phyloP scores from a whole-genome alignment of 2,329 filamentous ascomycete genomes.

The Oidium heveae region DNA sequence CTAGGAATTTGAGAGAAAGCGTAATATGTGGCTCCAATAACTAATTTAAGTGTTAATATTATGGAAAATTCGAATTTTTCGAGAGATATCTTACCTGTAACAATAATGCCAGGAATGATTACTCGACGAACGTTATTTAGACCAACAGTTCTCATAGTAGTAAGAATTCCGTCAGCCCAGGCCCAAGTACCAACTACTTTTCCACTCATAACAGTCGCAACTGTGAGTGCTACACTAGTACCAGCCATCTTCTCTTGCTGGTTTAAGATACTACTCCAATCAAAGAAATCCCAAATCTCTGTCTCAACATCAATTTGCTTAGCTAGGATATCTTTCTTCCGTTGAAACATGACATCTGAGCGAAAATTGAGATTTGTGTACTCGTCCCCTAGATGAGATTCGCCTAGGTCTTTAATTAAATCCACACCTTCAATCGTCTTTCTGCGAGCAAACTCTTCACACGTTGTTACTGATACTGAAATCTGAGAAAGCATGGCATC shows the following conservation, averaged over 20 bases:
- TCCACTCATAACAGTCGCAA: conserved; percentile 64
- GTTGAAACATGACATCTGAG: conserved; percentile 80
- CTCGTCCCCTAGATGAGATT: conserved; percentile 70
- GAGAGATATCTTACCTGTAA: conserved; percentile 40
- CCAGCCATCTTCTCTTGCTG: conserved; percentile 85
- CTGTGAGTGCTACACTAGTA: conserved; percentile 80
- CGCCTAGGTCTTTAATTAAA: conserved; percentile 65
- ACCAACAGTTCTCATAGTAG: conserved; percentile 56
- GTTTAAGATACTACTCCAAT: conserved; percentile 59
- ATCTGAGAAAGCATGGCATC: conserved; percentile 79
- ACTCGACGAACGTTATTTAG: conserved; percentile 59
- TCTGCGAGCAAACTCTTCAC: conserved; percentile 63
- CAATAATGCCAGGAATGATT: conserved; percentile 53
- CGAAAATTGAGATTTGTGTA: conserved; percentile 72
- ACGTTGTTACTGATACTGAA: conserved; percentile 47
- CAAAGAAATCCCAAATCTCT: conserved; percentile 83
- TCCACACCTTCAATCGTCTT: conserved; percentile 62
- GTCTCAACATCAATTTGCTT: conserved; percentile 71
- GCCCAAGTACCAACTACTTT: conserved; percentile 60
- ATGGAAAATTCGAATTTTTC: neutral
- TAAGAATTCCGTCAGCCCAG: conserved; percentile 73
- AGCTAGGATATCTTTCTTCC: conserved; percentile 55
- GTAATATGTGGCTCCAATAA: conserved; percentile 51
- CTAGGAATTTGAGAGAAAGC: conserved; percentile 68
- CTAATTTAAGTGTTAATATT: conserved; percentile 22